These are phyloP conservation scores for Corrigiola litoralis DNA, from an alignment of 179 eudicot species.

Conservation along the genomic window DNA sequence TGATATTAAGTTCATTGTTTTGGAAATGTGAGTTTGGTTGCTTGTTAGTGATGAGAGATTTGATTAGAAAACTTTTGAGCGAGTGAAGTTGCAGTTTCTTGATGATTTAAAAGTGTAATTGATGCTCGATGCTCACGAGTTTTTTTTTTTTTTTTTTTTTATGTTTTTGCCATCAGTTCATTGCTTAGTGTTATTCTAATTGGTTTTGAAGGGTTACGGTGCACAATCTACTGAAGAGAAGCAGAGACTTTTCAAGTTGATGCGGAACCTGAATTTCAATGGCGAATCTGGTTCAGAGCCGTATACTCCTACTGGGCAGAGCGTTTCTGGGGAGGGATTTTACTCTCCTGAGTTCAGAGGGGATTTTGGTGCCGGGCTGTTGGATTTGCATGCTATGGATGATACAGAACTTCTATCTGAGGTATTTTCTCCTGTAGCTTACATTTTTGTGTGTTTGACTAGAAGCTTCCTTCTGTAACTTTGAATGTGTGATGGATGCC, in stretches of 20 bases:
- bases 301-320: constrained; percentile 69
- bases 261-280: constrained; percentile 91
- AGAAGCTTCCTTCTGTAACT: neutral
- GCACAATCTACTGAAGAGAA: constrained; percentile 97
- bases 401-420: constrained; percentile 96
- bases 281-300: constrained; percentile 92
- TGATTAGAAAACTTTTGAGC: too few relatives aligned
- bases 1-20: neutral
- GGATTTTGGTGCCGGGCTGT: constrained; percentile 97
- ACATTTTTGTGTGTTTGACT: neutral
- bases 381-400: constrained; percentile 98
- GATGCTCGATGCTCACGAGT: neutral
- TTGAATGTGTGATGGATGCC: neutral
- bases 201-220: constrained; percentile 81
- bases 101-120: too few relatives aligned
- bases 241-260: constrained; percentile 83
- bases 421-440: constrained; percentile 34
- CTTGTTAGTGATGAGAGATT: neutral
- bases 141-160: too few relatives aligned
- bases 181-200: constrained; percentile 7
- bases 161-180: too few relatives aligned
- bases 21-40: neutral
- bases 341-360: constrained; percentile 88
- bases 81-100: too few relatives aligned
- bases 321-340: constrained; percentile 61